These are phyloP conservation scores for Elongisporangium undulatum DNA, from an alignment of 352 stramenopile species.

Conservation along the genomic window DNA sequence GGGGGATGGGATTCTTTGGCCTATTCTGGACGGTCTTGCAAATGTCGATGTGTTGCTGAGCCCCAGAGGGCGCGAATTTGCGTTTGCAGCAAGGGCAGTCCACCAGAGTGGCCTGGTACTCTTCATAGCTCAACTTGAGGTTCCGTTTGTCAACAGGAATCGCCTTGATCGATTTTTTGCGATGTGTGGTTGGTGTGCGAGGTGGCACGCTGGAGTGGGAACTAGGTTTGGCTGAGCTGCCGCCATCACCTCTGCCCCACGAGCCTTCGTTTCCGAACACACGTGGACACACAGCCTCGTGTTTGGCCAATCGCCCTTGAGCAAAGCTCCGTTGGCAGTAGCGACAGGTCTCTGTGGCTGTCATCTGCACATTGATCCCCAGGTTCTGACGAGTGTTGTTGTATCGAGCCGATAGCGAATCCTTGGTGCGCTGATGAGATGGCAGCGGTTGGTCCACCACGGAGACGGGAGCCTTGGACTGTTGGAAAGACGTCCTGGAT, in stretches of 20 bases:
- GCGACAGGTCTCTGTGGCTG: conserved; percentile 53
- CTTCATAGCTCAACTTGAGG: conserved; percentile 63
- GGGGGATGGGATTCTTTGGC: conserved; percentile 61
- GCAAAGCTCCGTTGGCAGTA: conserved; percentile 80
- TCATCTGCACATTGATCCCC: conserved; percentile 1
- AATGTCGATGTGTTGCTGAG: conserved; percentile 83
- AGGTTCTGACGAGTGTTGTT: not conserved
- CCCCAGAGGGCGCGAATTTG: conserved; percentile 77
- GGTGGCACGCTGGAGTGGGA: not conserved
- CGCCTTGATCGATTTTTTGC: conserved; percentile 18
- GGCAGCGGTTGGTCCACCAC: not conserved
- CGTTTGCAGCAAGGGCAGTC: conserved; percentile 76
- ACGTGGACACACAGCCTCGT: conserved; percentile 74
- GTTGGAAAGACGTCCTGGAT: not conserved
- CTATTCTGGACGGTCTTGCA: conserved; percentile 81
- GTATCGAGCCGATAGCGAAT: not conserved
- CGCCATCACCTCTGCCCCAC: conserved; percentile 41
- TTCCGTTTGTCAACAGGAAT: conserved; percentile 38
- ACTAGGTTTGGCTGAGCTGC: conserved; percentile 15
- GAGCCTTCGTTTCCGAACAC: conserved; percentile 74
- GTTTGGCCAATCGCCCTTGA: conserved; percentile 72
- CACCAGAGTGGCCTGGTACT: conserved; percentile 76
- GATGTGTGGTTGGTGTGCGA: conserved; percentile 1
- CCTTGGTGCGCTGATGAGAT: not conserved
- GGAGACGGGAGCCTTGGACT: not conserved